Evolutionary conservation across 345 rosid genomes (phyloP), one percentile per base, ranked within the genome.

Genomic region (Hibiscus mutabilis): DNA sequence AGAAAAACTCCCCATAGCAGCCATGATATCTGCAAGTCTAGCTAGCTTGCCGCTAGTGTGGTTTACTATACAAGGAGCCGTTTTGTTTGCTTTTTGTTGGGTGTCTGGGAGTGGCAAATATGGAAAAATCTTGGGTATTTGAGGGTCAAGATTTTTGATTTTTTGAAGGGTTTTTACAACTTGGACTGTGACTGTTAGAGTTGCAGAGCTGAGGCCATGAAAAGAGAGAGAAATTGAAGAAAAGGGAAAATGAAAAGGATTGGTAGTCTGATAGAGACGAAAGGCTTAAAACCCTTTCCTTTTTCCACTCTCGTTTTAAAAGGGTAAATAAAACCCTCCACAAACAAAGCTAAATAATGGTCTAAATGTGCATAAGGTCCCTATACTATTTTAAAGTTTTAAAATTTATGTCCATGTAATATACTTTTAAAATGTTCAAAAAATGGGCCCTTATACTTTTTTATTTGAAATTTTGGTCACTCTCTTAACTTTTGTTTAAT

Each of bases 1-100:
- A 64, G 95, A 80, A 47, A 67, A 15, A 82, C 84, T 64, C 75
- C 91, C 96, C 91, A 89, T 85, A 62, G 88, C 88, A 70, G 89
- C 88, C 78, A 79, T 72, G 66, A 73, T 47, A 2, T 76, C 79
- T 27, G 81, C 69, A 73, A 88, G 74, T 71, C 78, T 79, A 61
- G 85, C 89, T 88, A 91, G 88, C 84, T 85, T 85, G 52, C 66
- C 42, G 72, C 78, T 52, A 67, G 74, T 58, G 72, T 6, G 49
- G 6, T 47, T 31, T 66, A 67, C 44, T 27, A 62, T 57, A 73
- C 72, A 16, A 77, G 75, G 71, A 77, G 84, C 82, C 87, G 90
- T 82, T 76, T 66, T 84, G 82, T 7, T 49, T 4, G 24, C n/a
- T 27, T 29, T 27, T 49, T n/a, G 40, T 49, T 8, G 42, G 74